Evolutionary conservation across 805 yeast genomes (phyloP).

Genomic region (Wickerhamomyces canadensis): DNA sequence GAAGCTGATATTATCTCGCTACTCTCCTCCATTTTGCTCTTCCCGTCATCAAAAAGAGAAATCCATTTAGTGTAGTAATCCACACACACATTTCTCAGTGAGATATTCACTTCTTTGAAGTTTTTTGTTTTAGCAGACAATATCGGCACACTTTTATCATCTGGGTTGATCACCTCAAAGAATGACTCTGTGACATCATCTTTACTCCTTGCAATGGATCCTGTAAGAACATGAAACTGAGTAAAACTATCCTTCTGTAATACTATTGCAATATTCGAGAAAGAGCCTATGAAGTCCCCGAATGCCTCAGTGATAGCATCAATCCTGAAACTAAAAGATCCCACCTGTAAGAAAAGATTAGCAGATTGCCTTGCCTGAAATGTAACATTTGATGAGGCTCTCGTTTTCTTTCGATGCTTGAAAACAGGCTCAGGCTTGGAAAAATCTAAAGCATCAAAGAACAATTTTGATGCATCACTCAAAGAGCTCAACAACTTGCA

Average conservation of each 20-base stretch:
- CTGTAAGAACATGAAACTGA: constrained; percentile 15
- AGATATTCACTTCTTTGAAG: constrained; percentile 33
- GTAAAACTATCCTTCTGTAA: constrained; percentile 13
- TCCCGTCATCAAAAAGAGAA: constrained; percentile 31
- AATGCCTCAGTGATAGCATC: constrained; percentile 23
- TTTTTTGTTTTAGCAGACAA: constrained; percentile 33
- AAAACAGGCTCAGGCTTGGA: constrained; percentile 15
- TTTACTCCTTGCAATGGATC: constrained; percentile 8
- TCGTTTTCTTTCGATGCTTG: constrained; percentile 20
- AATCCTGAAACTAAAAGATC: constrained; percentile 11
- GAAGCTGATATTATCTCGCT: constrained; percentile 3
- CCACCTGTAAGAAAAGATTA: constrained; percentile 8
- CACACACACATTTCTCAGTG: constrained; percentile 41
- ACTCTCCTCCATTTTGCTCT: neutral
- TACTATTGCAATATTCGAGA: constrained; percentile 12
- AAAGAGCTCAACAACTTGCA: constrained; percentile 23
- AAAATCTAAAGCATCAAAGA: constrained; percentile 8
- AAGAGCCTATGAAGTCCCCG: constrained; percentile 25
- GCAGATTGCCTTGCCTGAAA: constrained; percentile 17
- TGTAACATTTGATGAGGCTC: constrained; percentile 15
- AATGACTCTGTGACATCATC: constrained; percentile 23
- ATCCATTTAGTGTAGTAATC: constrained; percentile 63
- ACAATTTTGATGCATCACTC: constrained; percentile 3
- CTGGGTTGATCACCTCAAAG: constrained; percentile 28
- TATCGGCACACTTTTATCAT: constrained; percentile 33